Evolutionary conservation across 257 asterid genomes (phyloP).

Genomic region (Capsicum chinense): DNA sequence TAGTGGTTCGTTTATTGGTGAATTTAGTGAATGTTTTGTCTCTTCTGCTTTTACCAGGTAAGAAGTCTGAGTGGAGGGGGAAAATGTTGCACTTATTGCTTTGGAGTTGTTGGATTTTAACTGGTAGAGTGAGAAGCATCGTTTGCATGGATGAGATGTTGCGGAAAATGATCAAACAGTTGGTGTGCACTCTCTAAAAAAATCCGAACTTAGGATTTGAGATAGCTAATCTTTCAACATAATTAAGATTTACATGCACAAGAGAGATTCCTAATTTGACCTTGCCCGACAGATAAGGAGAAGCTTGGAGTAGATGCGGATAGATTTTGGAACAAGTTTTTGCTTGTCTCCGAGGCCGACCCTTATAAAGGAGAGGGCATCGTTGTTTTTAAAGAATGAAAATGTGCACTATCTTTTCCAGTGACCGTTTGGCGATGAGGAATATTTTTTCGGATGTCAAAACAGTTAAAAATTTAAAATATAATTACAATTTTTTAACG

Average conservation of each 20-base stretch:
- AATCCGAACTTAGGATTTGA: neutral
- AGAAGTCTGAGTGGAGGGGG: slow-evolving; percentile 38
- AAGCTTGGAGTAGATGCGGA: neutral
- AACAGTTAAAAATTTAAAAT: no score
- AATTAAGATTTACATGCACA: neutral
- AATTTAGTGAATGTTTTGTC: neutral
- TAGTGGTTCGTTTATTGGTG: neutral
- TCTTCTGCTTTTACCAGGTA: slow-evolving; percentile 26
- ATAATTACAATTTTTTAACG: no score
- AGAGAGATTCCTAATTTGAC: neutral
- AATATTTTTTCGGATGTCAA: no score
- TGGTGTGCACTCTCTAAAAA: slow-evolving; percentile 17
- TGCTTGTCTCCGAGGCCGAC: neutral
- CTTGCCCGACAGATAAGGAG: neutral
- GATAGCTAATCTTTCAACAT: neutral
- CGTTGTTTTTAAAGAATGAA: neutral
- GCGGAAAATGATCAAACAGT: slow-evolving; percentile 25
- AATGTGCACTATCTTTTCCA: neutral
- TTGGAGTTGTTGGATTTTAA: slow-evolving; percentile 26
- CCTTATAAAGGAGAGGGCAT: neutral
- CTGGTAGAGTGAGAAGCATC: slow-evolving; percentile 34
- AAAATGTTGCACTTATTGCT: slow-evolving; percentile 24
- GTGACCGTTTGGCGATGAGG: no score
- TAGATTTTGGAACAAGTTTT: neutral
- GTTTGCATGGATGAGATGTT: slow-evolving; percentile 14